These are phyloP conservation scores for Anastatica hierochuntica DNA, from an alignment of 345 rosid species.

Conservation along the genomic window DNA sequence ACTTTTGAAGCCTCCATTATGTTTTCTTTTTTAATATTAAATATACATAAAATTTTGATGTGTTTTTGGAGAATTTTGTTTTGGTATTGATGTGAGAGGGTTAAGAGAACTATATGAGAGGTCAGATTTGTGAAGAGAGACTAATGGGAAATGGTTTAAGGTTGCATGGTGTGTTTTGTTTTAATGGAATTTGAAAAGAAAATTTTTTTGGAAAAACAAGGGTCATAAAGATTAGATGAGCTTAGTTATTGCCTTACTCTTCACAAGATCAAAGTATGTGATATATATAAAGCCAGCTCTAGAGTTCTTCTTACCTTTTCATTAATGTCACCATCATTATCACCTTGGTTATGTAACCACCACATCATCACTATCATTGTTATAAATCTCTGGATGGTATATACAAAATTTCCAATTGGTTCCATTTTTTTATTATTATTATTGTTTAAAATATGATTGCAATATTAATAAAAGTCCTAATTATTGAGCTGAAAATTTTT, in stretches of 20 bases:
- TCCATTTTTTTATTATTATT: too few species aligned
- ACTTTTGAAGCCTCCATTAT: slow-evolving; percentile 46
- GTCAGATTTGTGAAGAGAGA: slow-evolving; percentile 12
- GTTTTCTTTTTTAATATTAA: not conserved
- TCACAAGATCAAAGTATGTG: slow-evolving; percentile 21
- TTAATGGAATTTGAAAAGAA: not conserved
- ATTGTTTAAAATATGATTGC: too few species aligned
- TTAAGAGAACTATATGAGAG: slow-evolving; percentile 7
- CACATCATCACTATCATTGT: too few species aligned
- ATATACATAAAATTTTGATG: not conserved
- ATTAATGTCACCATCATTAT: slow-evolving; percentile 20
- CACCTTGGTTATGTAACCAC: slow-evolving; percentile 16
- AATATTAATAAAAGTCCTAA: too few species aligned
- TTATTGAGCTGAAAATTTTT: too few species aligned
- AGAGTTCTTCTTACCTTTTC: slow-evolving; percentile 20
- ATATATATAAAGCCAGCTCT: slow-evolving; percentile 26
- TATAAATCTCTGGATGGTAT: too few species aligned
- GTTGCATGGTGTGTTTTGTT: slow-evolving; percentile 7
- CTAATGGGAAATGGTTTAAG: slow-evolving; percentile 13
- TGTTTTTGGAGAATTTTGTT: not conserved
- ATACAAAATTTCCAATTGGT: too few species aligned
- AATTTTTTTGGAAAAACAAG: not conserved
- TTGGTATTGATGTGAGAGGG: not conserved
- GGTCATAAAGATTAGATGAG: slow-evolving; percentile 7
- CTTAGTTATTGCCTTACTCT: slow-evolving; percentile 9